Base-by-base conservation (phyloP, 1,284 basidiomycete genomes). In the Tausonia pullulans region DNA sequence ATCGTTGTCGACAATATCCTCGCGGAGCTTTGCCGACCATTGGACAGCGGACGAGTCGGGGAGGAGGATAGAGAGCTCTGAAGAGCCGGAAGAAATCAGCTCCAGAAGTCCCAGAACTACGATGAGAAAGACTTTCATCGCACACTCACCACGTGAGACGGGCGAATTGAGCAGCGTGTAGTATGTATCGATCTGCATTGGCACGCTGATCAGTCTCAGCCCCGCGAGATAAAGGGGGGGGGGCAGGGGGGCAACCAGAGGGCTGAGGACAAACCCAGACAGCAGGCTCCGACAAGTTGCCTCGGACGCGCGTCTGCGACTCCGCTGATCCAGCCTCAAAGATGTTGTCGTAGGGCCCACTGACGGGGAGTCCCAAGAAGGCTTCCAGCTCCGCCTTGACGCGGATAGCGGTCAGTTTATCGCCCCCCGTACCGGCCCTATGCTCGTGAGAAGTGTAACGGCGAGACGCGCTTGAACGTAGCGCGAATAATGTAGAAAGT, bases 1-100 rank as follows among this genome's bases (percentile, higher is more conserved):
- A 68, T 82, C 80, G 14, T 77, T 76, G 2, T 75, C 70, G 14
- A 80, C 72, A 54, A 75, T 71, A 63, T 77, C 76, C 68, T 79
- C 73, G 50, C 72, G 67, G 5, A 81, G 73, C 61, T 75, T 75
- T 48, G 80, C 90, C 49, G 78, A 78, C 84, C 87, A 91, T 6
- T 81, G 75, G n/a, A 81, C 72, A n/a, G 74, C 72, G 83, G 84
- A 56, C 83, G 77, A 4, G 78, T 63, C n/a, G 52, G 50, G 48
- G 60, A 76, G 48, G 13, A 66, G 49, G 65, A 62, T 62, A 3
- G 65, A 66, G 13, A 66, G 43, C 50, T 66, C 60, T 60, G 27
- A 40, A 44, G 27, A 48, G 40, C 11, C 10, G 39, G 16, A 45
- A 27, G 43, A 27, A 2, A 44, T 59, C 54, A 39, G 54, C 9